phyloP scores from a whole-genome alignment of 2,329 filamentous ascomycete species.

The Botrytis pseudocinerea region DNA sequence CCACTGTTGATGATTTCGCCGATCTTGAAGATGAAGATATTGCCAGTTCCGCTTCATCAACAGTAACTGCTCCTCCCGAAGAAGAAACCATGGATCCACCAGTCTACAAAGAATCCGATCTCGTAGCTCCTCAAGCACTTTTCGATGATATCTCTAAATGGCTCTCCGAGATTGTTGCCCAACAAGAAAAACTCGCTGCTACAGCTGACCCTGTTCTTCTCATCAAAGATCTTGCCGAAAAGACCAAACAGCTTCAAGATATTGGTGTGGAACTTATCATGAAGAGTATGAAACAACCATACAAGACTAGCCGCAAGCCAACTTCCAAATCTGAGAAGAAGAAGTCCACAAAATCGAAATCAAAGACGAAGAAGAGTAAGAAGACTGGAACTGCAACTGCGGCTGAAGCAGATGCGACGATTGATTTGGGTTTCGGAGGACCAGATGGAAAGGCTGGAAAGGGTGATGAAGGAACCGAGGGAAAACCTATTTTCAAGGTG shows the following conservation, averaged over 20 bases:
- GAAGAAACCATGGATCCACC: constrained; percentile 59
- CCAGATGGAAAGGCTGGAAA: not conserved
- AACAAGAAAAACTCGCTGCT: constrained; percentile 68
- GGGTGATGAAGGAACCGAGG: constrained; percentile 32
- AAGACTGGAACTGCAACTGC: constrained; percentile 39
- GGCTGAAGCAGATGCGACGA: constrained; percentile 42
- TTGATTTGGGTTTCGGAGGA: constrained; percentile 43
- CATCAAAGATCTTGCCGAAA: constrained; percentile 68
- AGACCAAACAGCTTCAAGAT: constrained; percentile 70
- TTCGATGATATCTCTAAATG: constrained; percentile 67
- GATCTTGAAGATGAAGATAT: constrained; percentile 76
- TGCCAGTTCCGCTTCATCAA: constrained; percentile 31
- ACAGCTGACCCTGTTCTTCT: constrained; percentile 76
- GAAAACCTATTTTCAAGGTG: constrained; percentile 42
- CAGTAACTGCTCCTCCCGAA: constrained; percentile 43
- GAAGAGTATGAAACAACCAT: constrained; percentile 61
- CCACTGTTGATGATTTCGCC: constrained; percentile 56
- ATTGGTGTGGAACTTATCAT: constrained; percentile 68
- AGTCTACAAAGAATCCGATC: constrained; percentile 71
- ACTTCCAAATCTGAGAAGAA: constrained; percentile 42
- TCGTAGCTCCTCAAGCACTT: constrained; percentile 62
- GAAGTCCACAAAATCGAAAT: constrained; percentile 32
- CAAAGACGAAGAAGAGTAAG: constrained; percentile 43
- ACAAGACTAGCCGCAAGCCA: constrained; percentile 35
- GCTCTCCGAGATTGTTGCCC: constrained; percentile 69